Base-by-base conservation (phyloP, 2,329 filamentous ascomycete species). In the Phialophora tarda region DNA sequence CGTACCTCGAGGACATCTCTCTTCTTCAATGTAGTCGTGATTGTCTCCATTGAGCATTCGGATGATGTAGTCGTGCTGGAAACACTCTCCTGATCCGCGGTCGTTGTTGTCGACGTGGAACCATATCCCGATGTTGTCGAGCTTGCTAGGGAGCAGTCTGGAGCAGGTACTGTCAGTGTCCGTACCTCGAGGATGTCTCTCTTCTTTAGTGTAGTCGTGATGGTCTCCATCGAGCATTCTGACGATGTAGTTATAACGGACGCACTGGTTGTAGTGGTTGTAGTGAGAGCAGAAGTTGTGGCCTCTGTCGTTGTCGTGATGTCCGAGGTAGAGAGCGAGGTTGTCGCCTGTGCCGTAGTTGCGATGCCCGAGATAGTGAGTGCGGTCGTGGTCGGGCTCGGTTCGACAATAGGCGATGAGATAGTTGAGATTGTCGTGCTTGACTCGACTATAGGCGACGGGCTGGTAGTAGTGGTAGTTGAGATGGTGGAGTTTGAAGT, bases 1-100 rank as follows among this genome's bases (percentile, higher is more conserved):
- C 56, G 56, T 28, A 59, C 56, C 28, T 59, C 56, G 38, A 59
- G 56, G 11, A 59, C 8, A 23, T 32, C 56, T 26, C 56, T 47
- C 17, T 59, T 59, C 34, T 59, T 47, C 38, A 59, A 7, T 24
- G 56, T 59, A 32, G 56, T 59, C 41, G 56, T 59, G 41, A 59
- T 44, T 11, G 24, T 30, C 41, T 48, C 56, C 12, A 48, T 26
- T 59, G 56, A 32, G 56, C 56, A 59, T 48, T 32, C 32, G 21
- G 34, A 12, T 21, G 55, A 17, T 34, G n/a, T 53, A 21, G 23
- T 26, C 12, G 48, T 21, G n/a, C n/a, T n/a, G n/a, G n/a, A n/a
- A n/a, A n/a, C n/a, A n/a, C n/a, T n/a, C n/a, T n/a, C n/a, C n/a
- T n/a, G n/a, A n/a, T n/a, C n/a, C n/a, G n/a, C n/a, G n/a, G n/a